These are phyloP conservation scores for Haplosporangium gracile DNA, from an alignment of 192 early-diverging fungal species.

Conservation along the genomic window DNA sequence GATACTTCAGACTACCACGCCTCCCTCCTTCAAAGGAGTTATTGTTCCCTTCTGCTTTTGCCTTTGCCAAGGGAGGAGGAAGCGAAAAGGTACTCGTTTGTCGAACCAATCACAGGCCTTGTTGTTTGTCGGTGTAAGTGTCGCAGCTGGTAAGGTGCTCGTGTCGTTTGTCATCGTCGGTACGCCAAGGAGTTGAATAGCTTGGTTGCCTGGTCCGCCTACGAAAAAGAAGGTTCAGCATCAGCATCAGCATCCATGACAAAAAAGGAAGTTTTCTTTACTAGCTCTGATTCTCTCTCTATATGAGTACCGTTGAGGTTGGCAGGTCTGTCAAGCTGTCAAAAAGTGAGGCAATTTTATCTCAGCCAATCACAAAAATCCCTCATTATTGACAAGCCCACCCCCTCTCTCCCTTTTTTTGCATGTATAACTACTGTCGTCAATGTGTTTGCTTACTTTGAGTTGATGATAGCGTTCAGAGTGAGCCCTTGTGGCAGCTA, in stretches of 20 bases:
- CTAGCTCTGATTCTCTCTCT: background rate
- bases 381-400: background rate
- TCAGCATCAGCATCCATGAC: background rate
- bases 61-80: background rate
- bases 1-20: background rate
- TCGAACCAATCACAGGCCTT: background rate
- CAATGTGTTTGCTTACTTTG: constrained; percentile 24
- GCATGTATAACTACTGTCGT: background rate
- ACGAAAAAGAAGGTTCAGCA: background rate
- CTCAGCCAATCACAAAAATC: constrained; percentile 1
- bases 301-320: constrained; percentile 11
- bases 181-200: constrained; percentile 54
- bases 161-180: constrained; percentile 32
- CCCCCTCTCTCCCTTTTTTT: background rate
- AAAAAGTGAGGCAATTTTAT: constrained; percentile 44
- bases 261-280: background rate
- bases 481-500: constrained; percentile 26
- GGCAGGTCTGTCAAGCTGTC: constrained; percentile 25
- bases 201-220: constrained; percentile 54
- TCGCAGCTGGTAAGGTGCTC: background rate
- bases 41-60: background rate
- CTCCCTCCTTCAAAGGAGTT: background rate
- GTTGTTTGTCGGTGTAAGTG: background rate
- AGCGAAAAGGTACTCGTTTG: background rate
- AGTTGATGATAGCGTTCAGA: constrained; percentile 51